These are phyloP conservation scores for Rhodotorula sp. DNA, from an alignment of 1,284 basidiomycete species.

Conservation along the genomic window DNA sequence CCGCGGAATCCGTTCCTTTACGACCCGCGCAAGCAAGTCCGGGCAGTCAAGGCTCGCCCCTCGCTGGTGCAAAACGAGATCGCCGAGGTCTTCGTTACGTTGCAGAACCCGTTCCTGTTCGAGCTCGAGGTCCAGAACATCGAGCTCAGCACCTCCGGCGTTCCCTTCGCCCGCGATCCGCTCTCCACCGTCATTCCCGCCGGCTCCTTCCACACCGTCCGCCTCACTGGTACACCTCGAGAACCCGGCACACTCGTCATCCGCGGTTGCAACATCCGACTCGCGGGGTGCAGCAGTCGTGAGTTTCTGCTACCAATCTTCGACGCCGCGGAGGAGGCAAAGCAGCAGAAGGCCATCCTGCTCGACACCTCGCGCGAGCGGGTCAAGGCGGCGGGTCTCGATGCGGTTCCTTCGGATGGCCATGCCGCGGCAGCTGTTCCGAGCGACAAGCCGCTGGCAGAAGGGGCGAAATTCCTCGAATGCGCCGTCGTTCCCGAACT, in stretches of 20 bases:
- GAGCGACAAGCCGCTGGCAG: neutral
- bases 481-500: slow-evolving; percentile 78
- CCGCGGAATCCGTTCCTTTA: slow-evolving; percentile 71
- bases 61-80: slow-evolving; percentile 76
- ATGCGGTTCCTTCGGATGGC: slow-evolving; percentile 1
- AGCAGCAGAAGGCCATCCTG: slow-evolving; percentile 52
- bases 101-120: slow-evolving; percentile 89
- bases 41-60: slow-evolving; percentile 45
- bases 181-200: slow-evolving; percentile 65
- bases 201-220: slow-evolving; percentile 68
- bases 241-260: slow-evolving; percentile 67
- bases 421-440: neutral
- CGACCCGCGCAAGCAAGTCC: slow-evolving; percentile 64
- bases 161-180: slow-evolving; percentile 65
- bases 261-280: slow-evolving; percentile 72
- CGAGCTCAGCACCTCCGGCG: slow-evolving; percentile 78
- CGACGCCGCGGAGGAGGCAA: slow-evolving; percentile 68
- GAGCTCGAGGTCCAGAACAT: slow-evolving; percentile 80
- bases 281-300: slow-evolving; percentile 66
- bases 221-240: slow-evolving; percentile 66
- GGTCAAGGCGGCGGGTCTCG: slow-evolving; percentile 56
- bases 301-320: slow-evolving; percentile 75
- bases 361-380: slow-evolving; percentile 44
- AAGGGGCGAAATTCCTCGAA: slow-evolving; percentile 58
- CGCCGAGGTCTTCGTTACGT: slow-evolving; percentile 73